phyloP scores from a whole-genome alignment of 306 rosid genomes.

The Chamaecrista fasciculata region DNA sequence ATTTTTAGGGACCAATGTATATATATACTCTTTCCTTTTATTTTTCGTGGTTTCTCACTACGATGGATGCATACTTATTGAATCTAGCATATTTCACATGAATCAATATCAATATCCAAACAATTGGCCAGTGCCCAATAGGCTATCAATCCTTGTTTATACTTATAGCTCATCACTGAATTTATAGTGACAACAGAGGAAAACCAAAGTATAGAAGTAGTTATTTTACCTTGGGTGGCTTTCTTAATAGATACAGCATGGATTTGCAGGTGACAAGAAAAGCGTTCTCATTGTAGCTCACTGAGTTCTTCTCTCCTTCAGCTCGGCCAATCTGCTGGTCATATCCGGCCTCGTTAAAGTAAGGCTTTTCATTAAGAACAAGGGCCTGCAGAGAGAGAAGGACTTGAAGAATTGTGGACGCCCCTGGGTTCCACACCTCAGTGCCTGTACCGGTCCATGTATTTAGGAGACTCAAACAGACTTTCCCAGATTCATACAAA shows the following conservation, averaged over 20 bases:
- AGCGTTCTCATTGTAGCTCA: conserved; percentile 90
- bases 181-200: neutral
- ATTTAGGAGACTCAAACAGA: conserved; percentile 88
- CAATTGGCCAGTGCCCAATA: neutral
- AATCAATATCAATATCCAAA: conserved; percentile 9
- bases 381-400: conserved; percentile 97
- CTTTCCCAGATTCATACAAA: conserved; percentile 92
- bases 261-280: conserved; percentile 85
- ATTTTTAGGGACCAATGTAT: too few relatives aligned
- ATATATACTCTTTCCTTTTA: too few relatives aligned
- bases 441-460: conserved; percentile 77
- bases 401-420: conserved; percentile 85
- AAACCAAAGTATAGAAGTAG: conserved; percentile 12
- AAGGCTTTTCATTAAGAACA: conserved; percentile 94
- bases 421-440: conserved; percentile 87
- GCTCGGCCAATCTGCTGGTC: conserved; percentile 84
- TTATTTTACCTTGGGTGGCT: conserved; percentile 70
- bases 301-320: conserved; percentile 93
- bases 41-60: too few relatives aligned
- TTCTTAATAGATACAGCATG: conserved; percentile 65
- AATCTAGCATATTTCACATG: neutral
- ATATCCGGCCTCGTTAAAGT: conserved; percentile 97
- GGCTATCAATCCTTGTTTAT: neutral
- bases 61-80: neutral
- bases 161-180: neutral